phyloP scores from a whole-genome alignment of 768 basidiomycete genomes.

The Auriscalpium vulgare region DNA sequence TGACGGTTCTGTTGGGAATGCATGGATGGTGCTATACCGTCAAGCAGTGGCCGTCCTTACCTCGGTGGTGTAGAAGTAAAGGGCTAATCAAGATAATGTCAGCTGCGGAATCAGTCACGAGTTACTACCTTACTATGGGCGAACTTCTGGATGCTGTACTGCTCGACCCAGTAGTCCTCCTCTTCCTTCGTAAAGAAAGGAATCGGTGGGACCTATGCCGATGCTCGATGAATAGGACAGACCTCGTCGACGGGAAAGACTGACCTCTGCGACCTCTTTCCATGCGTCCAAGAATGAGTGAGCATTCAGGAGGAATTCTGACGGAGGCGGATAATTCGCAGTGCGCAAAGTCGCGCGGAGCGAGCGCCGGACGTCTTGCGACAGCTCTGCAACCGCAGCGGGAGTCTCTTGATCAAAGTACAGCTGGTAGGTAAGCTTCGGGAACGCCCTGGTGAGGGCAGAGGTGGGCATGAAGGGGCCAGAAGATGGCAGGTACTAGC shows the following conservation, averaged over 20 bases:
- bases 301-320: constrained; percentile 40
- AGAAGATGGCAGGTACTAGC: constrained; percentile 54
- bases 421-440: constrained; percentile 46
- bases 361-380: constrained; percentile 46
- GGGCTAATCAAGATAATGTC: constrained; percentile 29
- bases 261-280: constrained; percentile 35
- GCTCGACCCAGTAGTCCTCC: constrained; percentile 65
- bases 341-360: constrained; percentile 49
- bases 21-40: too few species aligned
- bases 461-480: constrained; percentile 41
- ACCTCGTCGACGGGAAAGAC: neutral
- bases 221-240: neutral
- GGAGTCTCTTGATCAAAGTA: constrained; percentile 48
- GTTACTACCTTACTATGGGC: constrained; percentile 41
- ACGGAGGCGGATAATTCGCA: constrained; percentile 47
- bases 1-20: too few species aligned
- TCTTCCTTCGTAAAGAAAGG: constrained; percentile 53
- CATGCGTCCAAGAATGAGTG: constrained; percentile 49
- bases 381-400: constrained; percentile 44
- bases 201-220: constrained; percentile 45
- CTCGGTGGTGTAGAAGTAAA: constrained; percentile 57
- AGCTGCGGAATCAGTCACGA: neutral
- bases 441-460: constrained; percentile 32
- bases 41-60: constrained; percentile 20
- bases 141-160: constrained; percentile 52